These are phyloP conservation scores for Solanum ahanhuiri DNA, from an alignment of 257 asterid species.

Conservation along the genomic window DNA sequence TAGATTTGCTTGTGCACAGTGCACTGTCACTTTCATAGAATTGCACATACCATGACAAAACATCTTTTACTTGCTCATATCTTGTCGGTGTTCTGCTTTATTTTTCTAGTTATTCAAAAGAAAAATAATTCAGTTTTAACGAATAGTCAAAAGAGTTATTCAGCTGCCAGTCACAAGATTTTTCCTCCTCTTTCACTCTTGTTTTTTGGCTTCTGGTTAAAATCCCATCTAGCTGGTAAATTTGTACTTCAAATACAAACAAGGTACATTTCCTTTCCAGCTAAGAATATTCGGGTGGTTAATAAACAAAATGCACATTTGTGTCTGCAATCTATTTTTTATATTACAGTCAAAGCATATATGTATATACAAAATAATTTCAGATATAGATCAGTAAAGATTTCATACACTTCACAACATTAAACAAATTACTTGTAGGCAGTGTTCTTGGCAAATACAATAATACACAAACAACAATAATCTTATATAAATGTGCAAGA, in stretches of 20 bases:
- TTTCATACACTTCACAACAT: slow-evolving; percentile 7
- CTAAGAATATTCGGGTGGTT: slow-evolving; percentile 2
- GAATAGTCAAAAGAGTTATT: neutral
- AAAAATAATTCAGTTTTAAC: neutral
- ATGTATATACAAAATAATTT: neutral
- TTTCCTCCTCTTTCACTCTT: neutral
- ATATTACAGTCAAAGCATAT: neutral
- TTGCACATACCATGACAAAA: neutral
- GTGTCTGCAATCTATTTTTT: neutral
- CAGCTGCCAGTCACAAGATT: neutral
- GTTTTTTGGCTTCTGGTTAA: neutral
- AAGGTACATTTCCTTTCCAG: neutral
- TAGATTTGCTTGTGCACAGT: neutral
- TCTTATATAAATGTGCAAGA: neutral
- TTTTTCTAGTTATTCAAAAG: neutral
- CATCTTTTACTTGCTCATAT: neutral
- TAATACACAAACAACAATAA: slow-evolving; percentile 16
- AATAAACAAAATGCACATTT: neutral
- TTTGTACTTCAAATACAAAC: neutral
- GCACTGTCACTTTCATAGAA: neutral
- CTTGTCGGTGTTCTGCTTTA: neutral
- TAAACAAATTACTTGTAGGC: neutral
- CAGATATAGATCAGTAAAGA: slow-evolving; percentile 4
- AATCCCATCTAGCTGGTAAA: neutral
- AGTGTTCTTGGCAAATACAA: slow-evolving; percentile 15